phyloP scores from a whole-genome alignment of 495 filamentous ascomycete species.

The Acidiella bohemica region DNA sequence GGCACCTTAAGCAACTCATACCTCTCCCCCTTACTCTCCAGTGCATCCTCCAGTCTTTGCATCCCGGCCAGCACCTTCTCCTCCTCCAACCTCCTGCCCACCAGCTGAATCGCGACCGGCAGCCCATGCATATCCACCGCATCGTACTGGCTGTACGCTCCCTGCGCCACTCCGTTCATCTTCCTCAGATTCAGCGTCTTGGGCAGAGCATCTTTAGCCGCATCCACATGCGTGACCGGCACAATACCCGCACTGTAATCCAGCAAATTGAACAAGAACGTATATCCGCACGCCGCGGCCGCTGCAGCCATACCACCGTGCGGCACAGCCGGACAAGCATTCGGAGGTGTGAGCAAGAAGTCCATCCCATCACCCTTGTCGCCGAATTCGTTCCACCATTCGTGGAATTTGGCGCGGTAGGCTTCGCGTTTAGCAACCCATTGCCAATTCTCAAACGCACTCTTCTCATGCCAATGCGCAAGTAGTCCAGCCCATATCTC shows the following conservation, averaged over 20 bases:
- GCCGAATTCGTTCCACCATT: conserved; percentile 52
- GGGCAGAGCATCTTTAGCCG: conserved; percentile 50
- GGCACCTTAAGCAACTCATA: conserved; percentile 17
- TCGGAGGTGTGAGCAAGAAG: conserved; percentile 70
- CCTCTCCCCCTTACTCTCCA: conserved; percentile 31
- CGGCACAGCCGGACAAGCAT: conserved; percentile 81
- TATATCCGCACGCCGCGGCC: conserved; percentile 84
- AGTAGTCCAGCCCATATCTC: conserved; percentile 65
- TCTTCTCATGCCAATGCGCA: conserved; percentile 54
- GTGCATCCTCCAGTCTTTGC: conserved; percentile 58
- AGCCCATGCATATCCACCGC: conserved; percentile 71
- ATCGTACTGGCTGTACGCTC: conserved; percentile 83
- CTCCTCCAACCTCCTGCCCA: conserved; percentile 73
- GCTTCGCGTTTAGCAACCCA: conserved; percentile 62
- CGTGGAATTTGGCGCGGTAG: conserved; percentile 62
- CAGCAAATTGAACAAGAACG: conserved; percentile 86
- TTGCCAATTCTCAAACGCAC: conserved; percentile 66
- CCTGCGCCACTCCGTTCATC: conserved; percentile 62
- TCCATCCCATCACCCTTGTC: conserved; percentile 44
- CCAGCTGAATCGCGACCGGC: conserved; percentile 76
- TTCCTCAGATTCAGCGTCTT: conserved; percentile 51
- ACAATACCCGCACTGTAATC: conserved; percentile 81
- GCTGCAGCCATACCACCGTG: conserved; percentile 78
- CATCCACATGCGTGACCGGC: conserved; percentile 75
- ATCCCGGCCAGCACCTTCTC: conserved; percentile 85